Evolutionary conservation across 148 eudicot genomes (phyloP).

Genomic region (Rhododendron ferrugineum): DNA sequence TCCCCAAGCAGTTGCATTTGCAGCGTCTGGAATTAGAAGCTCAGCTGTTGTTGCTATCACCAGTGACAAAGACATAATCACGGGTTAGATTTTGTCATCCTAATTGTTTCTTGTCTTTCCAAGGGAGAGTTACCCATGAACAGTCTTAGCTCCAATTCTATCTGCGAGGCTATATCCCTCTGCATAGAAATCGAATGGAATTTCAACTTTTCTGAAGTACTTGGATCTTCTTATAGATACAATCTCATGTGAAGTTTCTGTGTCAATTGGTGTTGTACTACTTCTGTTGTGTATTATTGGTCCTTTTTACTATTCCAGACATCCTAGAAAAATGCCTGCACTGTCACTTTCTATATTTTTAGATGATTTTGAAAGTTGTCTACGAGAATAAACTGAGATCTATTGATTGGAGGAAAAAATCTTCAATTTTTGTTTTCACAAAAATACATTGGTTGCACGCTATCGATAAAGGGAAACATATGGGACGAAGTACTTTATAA

Average conservation of each 20-base stretch:
- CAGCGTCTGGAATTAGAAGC: constrained; percentile 79
- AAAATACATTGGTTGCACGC: neutral
- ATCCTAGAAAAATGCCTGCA: neutral
- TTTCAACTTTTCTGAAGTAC: neutral
- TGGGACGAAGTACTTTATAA: neutral
- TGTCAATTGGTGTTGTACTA: constrained; percentile 1
- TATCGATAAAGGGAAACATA: neutral
- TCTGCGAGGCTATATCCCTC: neutral
- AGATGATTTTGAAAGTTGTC: neutral
- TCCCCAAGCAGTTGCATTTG: constrained; percentile 90
- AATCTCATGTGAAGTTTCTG: neutral
- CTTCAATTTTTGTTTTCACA: neutral
- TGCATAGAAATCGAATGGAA: neutral
- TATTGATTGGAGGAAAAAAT: neutral
- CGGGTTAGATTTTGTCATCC: constrained; percentile 41
- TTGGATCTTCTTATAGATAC: neutral
- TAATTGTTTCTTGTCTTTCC: neutral
- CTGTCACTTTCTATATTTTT: neutral
- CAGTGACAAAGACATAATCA: constrained; percentile 73
- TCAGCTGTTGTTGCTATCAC: constrained; percentile 78
- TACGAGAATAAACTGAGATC: neutral
- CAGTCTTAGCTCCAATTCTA: too few relatives aligned
- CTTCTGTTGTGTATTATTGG: neutral
- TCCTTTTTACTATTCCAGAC: neutral
- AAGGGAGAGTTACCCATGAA: neutral